Conservation (phyloP, 2,329 filamentous ascomycete genomes). For the Fusarium keratoplasticum region DNA sequence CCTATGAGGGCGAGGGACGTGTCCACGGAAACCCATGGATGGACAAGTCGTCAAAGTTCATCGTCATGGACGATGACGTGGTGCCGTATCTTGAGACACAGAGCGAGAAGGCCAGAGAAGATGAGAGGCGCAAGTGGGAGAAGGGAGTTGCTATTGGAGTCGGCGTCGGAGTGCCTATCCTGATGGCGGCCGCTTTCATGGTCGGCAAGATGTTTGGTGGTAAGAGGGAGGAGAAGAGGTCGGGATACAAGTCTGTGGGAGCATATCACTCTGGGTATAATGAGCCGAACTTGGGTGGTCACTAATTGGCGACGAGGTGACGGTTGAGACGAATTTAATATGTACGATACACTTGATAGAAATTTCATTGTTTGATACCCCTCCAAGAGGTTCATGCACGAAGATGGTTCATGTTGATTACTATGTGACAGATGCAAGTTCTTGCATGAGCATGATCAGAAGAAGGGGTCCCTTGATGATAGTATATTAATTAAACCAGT, state of each 20-base stretch:
- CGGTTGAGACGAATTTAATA: constrained; percentile 9
- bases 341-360: constrained; percentile 11
- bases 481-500: neutral
- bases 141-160: constrained; percentile 21
- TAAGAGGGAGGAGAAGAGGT: constrained; percentile 18
- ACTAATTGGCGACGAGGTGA: constrained; percentile 3
- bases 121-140: constrained; percentile 13
- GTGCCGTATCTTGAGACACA: constrained; percentile 18
- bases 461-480: neutral
- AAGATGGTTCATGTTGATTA: neutral
- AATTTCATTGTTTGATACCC: constrained; percentile 13
- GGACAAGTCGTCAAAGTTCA: constrained; percentile 31
- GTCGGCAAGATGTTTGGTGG: neutral
- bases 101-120: neutral
- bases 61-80: constrained; percentile 21
- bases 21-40: constrained; percentile 15
- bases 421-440: constrained; percentile 1
- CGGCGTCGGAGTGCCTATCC: constrained; percentile 14
- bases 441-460: neutral
- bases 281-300: constrained; percentile 16
- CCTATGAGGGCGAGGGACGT: constrained; percentile 11
- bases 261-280: constrained; percentile 26
- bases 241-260: constrained; percentile 22
- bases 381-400: constrained; percentile 5
- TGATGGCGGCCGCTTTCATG: constrained; percentile 14